A percentile compares a stretch with the other conserved stretches of the same genome.
Evolutionary conservation across 257 asterid species (phyloP).

Genomic region (Solanum virginianum): DNA sequence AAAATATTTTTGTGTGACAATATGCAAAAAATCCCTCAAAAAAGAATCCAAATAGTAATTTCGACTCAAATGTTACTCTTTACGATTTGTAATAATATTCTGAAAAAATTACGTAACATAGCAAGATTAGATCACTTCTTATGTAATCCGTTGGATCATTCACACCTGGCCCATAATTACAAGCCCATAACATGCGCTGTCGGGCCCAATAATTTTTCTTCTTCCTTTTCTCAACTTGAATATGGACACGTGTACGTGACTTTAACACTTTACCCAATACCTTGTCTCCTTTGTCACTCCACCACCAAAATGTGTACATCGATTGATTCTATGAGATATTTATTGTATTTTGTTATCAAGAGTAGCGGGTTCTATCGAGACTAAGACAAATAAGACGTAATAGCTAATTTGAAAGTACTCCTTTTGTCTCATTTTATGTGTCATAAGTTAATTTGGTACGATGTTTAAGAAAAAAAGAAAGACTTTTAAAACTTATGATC

Average conservation of each 20-base stretch:
- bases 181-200: background rate
- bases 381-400: background rate
- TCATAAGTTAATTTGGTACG: no score
- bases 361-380: background rate
- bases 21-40: no score
- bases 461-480: no score
- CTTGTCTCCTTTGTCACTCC: background rate
- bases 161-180: background rate
- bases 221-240: background rate
- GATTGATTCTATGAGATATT: background rate
- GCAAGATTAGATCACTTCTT: background rate
- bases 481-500: no score
- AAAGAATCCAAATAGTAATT: background rate
- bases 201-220: background rate
- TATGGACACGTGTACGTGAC: background rate
- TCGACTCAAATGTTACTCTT: no score
- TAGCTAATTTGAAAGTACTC: background rate
- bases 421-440: no score
- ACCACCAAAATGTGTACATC: background rate
- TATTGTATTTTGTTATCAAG: background rate
- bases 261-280: background rate
- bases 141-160: background rate
- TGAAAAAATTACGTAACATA: no score
- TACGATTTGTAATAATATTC: no score
- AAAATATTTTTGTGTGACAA: no score